These are phyloP conservation scores for Chlamydomonas eustigma DNA, from an alignment of 139 green algal species.

Conservation along the genomic window DNA sequence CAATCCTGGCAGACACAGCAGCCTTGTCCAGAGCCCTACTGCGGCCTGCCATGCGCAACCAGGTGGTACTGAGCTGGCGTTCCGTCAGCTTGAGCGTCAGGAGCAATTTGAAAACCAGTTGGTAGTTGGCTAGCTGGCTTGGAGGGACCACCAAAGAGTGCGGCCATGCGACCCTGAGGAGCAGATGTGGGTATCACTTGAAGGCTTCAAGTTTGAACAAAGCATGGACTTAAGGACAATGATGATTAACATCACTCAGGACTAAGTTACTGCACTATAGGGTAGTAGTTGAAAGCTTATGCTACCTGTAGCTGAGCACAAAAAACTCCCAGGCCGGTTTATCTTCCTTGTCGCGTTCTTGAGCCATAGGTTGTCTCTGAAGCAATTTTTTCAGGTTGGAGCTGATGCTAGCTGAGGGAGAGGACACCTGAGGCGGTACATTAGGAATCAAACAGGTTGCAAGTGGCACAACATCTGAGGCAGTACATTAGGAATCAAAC, in stretches of 20 bases:
- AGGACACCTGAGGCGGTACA: too few relatives aligned
- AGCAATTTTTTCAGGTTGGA: constrained; percentile 3
- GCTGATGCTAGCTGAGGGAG: not conserved
- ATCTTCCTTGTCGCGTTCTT: constrained; percentile 14
- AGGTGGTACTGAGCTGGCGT: constrained; percentile 55
- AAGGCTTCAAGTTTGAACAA: too few relatives aligned
- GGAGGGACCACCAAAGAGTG: constrained; percentile 71
- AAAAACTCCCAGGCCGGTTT: constrained; percentile 50
- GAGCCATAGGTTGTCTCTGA: not conserved
- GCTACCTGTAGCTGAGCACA: constrained; percentile 51
- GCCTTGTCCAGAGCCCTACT: not conserved
- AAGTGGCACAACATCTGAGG: too few relatives aligned
- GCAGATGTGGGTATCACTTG: too few relatives aligned
- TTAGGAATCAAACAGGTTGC: too few relatives aligned
- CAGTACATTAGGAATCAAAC: too few relatives aligned
- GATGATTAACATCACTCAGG: too few relatives aligned
- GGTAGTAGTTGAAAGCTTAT: constrained; percentile 24
- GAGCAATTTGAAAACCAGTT: constrained; percentile 84
- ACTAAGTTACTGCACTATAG: too few relatives aligned
- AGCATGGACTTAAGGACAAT: too few relatives aligned
- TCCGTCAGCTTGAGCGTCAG: constrained; percentile 81
- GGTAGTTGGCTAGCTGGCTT: constrained; percentile 77
- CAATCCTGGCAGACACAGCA: not conserved
- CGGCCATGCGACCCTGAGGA: constrained; percentile 69
- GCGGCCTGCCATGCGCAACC: not conserved